A percentile compares a stretch with the other conserved stretches of the same genome.
These are phyloP conservation scores for Fusarium sp. DNA, from an alignment of 2,329 filamentous ascomycete genomes.

Conservation along the genomic window DNA sequence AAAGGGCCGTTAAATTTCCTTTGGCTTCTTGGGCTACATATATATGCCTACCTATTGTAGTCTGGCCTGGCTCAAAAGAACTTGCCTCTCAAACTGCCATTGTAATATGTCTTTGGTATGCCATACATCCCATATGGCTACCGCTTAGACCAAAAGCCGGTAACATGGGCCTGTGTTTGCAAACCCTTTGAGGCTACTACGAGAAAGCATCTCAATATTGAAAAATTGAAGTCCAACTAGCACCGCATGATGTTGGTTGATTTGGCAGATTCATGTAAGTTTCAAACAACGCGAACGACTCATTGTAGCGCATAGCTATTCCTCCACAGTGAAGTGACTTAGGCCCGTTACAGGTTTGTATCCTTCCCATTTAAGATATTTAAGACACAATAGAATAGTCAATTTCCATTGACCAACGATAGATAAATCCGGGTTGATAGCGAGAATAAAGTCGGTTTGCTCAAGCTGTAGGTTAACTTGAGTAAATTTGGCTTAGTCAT, in stretches of 20 bases:
- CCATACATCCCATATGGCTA: not conserved
- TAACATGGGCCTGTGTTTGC: not conserved
- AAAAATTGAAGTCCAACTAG: too few relatives aligned
- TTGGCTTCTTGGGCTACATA: not conserved
- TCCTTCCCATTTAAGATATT: not conserved
- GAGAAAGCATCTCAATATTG: not conserved
- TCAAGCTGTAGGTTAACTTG: not conserved
- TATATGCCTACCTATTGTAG: not conserved
- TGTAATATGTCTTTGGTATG: too few relatives aligned
- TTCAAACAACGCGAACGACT: not conserved
- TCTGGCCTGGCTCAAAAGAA: not conserved
- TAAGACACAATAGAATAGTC: not conserved
- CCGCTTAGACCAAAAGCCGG: not conserved
- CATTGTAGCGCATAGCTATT: too few relatives aligned
- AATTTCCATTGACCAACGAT: not conserved
- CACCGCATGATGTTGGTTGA: too few relatives aligned
- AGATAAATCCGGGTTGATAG: not conserved
- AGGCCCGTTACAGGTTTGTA: not conserved
- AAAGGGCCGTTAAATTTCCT: not conserved
- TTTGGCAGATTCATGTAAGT: not conserved
- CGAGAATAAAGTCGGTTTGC: not conserved
- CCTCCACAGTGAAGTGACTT: not conserved
- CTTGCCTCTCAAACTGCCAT: not conserved
- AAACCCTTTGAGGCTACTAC: not conserved
- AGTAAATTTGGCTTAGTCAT: conserved; percentile 41